Base-by-base conservation (phyloP, 2,329 filamentous ascomycete species). In the Pseudogymnoascus sp. region DNA sequence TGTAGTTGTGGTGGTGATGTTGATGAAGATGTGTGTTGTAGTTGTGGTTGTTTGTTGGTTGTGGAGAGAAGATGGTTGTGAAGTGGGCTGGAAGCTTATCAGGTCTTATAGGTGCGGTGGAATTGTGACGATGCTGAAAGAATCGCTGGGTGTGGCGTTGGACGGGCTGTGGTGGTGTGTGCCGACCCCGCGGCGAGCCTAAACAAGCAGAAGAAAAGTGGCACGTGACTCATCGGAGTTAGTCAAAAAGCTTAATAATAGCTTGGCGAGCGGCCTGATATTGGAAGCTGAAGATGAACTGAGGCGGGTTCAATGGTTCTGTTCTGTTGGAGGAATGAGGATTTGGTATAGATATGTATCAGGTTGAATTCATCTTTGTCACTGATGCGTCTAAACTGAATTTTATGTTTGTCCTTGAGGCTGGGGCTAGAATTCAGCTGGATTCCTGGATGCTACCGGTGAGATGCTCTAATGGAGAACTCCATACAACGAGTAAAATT, bases 41-140 rank as follows among this genome's bases (percentile, higher is more conserved):
- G 45, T 61, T 60, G 58, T 25, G 64, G 62, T 63, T 25, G 63
- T 42, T 55, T 29, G 60, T 62, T 60, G 36, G 60, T 64, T 63
- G 65, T 31, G 9, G 9, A 42, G 13, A 52, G 42, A 10, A 35
- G 33, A 18, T 35, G 33, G 25, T 10, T 8, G 42, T 18, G 18
- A 18, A 18, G 18, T 18, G 9, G 4, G 7, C 15, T 15, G 25
- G 13, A 37, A n/a, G 13, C 42, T 29, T 52, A 29, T 52, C 42
- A 29, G 7, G 18, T 18, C 42, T 45, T 45, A 45, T 45, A 25
- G 18, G 2, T 12, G 8, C 3, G 55, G 55, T 59, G 55, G 55
- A 59, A 59, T 59, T 36, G 55, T 59, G 55, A 59, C 55, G 55
- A 59, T 59, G 55, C 31, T 21, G 8, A 37, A 59, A 37, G 55